Percentiles rank a stretch among this genome's conserved stretches.
These are phyloP conservation scores for Pseudoneurospora amorphoporcata DNA, from an alignment of 495 filamentous ascomycete species.

Conservation along the genomic window DNA sequence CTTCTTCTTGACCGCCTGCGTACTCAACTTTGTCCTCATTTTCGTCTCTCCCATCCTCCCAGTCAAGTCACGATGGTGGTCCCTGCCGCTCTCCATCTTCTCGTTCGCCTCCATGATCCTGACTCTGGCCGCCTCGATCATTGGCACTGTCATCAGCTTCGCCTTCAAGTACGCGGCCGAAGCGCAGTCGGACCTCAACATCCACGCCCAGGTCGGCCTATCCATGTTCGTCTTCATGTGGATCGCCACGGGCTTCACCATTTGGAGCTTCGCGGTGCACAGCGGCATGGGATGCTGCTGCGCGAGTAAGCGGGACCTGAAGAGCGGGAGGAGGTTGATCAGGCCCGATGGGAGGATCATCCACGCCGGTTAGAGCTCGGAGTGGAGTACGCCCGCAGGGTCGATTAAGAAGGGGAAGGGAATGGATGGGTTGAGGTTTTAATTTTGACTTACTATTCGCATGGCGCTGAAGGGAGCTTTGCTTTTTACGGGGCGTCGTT, in stretches of 20 bases:
- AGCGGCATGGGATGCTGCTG: slow-evolving; percentile 66
- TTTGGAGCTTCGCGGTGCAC: slow-evolving; percentile 62
- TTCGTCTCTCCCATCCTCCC: slow-evolving; percentile 27
- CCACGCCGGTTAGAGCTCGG: background rate
- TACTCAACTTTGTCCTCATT: slow-evolving; percentile 54
- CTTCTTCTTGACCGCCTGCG: slow-evolving; percentile 61
- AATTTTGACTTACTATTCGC: background rate
- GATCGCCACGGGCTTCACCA: slow-evolving; percentile 56
- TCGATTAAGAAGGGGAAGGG: slow-evolving; percentile 1
- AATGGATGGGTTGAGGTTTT: background rate
- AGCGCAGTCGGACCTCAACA: slow-evolving; percentile 57
- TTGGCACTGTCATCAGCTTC: slow-evolving; percentile 71
- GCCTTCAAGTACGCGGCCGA: slow-evolving; percentile 67
- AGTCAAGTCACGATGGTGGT: slow-evolving; percentile 37
- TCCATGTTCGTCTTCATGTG: slow-evolving; percentile 88
- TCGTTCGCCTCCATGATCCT: slow-evolving; percentile 55
- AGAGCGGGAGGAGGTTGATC: slow-evolving; percentile 30
- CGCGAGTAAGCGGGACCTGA: slow-evolving; percentile 48
- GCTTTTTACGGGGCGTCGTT: background rate
- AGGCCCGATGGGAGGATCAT: background rate
- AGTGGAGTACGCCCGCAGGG: background rate
- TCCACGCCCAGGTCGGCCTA: slow-evolving; percentile 55
- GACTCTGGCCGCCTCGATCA: slow-evolving; percentile 56
- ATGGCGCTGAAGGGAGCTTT: background rate
- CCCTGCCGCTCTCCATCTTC: slow-evolving; percentile 42